A percentile compares a stretch with the other conserved stretches of the same genome.
These are phyloP conservation scores for Phytopythium litorale DNA, from an alignment of 352 stramenopile species.

Conservation along the genomic window DNA sequence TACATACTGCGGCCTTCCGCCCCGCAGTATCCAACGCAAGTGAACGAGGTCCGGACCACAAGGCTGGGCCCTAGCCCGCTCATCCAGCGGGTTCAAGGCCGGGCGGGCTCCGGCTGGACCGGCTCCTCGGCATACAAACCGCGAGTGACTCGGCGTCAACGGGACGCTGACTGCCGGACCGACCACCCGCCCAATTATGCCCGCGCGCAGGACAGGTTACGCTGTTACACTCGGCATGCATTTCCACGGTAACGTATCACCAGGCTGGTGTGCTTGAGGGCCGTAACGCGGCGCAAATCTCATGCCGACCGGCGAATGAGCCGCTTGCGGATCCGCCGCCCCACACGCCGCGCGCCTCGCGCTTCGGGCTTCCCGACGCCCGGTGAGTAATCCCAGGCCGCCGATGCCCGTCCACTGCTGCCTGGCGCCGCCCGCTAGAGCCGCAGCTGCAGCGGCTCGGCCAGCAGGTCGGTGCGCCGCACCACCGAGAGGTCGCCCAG, in stretches of 20 bases:
- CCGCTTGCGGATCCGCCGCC: not conserved
- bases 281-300: conserved; percentile 1
- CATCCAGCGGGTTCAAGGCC: not conserved
- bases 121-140: not conserved
- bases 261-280: too few relatives aligned
- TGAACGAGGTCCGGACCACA: not conserved
- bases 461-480: conserved; percentile 51
- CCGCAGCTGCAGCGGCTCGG: conserved; percentile 37
- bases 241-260: not conserved
- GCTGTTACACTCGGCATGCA: too few relatives aligned
- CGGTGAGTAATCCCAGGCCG: conserved; percentile 1
- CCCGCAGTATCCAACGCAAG: not conserved
- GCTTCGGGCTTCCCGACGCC: not conserved
- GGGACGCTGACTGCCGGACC: not conserved
- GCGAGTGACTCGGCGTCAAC: not conserved
- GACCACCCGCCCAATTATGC: not conserved
- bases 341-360: not conserved
- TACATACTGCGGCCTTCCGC: not conserved
- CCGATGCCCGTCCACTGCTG: too few relatives aligned
- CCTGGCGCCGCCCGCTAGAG: not conserved
- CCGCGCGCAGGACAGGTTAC: too few relatives aligned
- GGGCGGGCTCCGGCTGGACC: not conserved
- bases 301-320: conserved; percentile 1
- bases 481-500: conserved; percentile 51
- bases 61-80: not conserved